These are phyloP conservation scores for Fusarium sp. DNA, from an alignment of 2,329 filamentous ascomycete species.

Conservation along the genomic window DNA sequence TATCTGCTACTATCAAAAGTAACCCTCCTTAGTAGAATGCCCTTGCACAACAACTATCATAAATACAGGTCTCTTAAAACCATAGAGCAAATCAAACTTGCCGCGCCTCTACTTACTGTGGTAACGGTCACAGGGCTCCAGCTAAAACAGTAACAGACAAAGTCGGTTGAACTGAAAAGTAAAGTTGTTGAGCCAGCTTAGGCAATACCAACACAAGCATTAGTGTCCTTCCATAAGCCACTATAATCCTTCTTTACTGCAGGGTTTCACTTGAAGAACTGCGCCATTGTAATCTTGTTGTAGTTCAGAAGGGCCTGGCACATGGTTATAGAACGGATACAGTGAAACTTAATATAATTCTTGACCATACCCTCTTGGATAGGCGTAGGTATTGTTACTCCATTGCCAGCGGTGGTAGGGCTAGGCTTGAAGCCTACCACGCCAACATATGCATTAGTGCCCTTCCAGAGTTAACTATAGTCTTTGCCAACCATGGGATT, in stretches of 20 bases:
- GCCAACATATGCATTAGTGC: neutral
- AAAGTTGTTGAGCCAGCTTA: too few relatives aligned
- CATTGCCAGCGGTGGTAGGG: neutral
- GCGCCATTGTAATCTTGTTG: neutral
- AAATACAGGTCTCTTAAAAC: too few relatives aligned
- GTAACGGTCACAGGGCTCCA: too few relatives aligned
- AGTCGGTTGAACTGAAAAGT: too few relatives aligned
- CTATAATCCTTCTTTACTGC: neutral
- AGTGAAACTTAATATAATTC: neutral
- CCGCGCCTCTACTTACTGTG: too few relatives aligned
- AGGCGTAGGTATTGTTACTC: neutral
- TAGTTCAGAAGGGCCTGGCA: neutral
- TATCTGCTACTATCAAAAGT: neutral
- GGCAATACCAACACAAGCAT: neutral
- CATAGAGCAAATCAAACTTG: too few relatives aligned
- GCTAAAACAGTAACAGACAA: too few relatives aligned
- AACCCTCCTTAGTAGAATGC: neutral
- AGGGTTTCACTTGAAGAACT: constrained; percentile 7
- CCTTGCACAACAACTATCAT: too few relatives aligned
- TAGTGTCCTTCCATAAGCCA: neutral
- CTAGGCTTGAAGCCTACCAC: neutral
- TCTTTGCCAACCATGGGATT: neutral
- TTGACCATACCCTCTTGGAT: neutral
- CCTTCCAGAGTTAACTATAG: neutral
- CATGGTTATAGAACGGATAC: neutral